Base-by-base conservation (phyloP, 108 stramenopile species). In the Fragilaria crotonensis region DNA sequence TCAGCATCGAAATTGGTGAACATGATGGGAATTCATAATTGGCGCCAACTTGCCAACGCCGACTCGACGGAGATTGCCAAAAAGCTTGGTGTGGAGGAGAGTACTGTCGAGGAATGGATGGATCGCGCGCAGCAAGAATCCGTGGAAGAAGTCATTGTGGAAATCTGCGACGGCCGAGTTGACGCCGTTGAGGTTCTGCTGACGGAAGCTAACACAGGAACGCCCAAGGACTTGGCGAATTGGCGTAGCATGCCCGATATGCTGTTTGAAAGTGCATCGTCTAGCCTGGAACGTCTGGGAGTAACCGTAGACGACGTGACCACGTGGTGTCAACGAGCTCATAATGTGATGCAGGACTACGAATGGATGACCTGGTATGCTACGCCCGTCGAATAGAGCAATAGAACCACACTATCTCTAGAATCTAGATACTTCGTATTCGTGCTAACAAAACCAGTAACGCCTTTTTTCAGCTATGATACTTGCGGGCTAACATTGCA, bases 61-160 rank as follows among this genome's bases (percentile, higher is more conserved):
- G 59, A 73, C 11, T 25, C 70, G 2, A 61, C 59, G 5, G 7
- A 48, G 46, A 30, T 72, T 33, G 27, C 30, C 1, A 31, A 63
- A 28, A 52, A 59, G 28, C 44, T 62, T 29, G 33, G 11, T 3
- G 54, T 63, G 28, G 47, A 61, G 0, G 29, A 32, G 9, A 57
- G 79, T n/a, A 27, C 57, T 7, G 59, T 88, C 5, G 67, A 68
- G 49, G 27, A 21, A 20, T 89, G 87, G 87, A 79, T 93, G 41
- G 80, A 80, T 52, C 57, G 62, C 22, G 85, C 91, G 20, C 87
- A 84, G 53, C 19, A 57, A 25, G 60, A 73, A 58, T 78, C 83
- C 19, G 59, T 89, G 17, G 83, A 81, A 30, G 91, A 93, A 54
- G 87, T 93, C 48, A 88, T 88, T 68, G 71, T 93, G 26, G 85